Percentiles rank a stretch among this genome's conserved stretches.
Conservation (phyloP, 345 rosid genomes). For the Dipteronia sinensis region DNA sequence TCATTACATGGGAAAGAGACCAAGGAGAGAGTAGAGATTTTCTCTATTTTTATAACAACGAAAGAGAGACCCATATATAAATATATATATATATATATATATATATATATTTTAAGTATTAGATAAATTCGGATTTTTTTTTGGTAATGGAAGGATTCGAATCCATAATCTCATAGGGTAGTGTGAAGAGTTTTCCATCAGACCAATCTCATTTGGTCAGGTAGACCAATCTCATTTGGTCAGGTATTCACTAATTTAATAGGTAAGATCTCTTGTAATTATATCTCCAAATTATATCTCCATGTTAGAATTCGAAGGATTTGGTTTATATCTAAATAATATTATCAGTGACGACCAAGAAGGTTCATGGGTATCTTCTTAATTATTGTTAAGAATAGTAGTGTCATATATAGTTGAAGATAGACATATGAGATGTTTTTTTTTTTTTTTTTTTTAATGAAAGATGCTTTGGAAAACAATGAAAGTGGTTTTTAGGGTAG, state of each 20-base stretch:
- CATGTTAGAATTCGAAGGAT: not conserved
- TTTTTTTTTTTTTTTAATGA: too few species aligned
- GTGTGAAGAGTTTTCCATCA: too few species aligned
- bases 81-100: too few species aligned
- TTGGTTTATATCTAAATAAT: not conserved
- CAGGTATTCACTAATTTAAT: too few species aligned
- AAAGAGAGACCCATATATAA: too few species aligned
- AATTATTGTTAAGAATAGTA: constrained; percentile 4
- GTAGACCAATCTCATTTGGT: too few species aligned
- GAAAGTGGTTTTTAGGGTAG: constrained; percentile 22
- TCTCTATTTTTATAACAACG: not conserved
- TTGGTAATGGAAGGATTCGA: too few species aligned
- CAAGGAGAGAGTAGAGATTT: not conserved
- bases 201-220: too few species aligned
- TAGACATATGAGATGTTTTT: constrained; percentile 14
- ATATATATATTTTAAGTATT: too few species aligned
- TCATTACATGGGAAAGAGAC: constrained; percentile 33
- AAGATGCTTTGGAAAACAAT: not conserved
- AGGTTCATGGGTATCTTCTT: constrained; percentile 17
- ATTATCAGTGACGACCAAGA: not conserved
- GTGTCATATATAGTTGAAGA: constrained; percentile 23
- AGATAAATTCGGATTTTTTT: too few species aligned
- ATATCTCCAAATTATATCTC: too few species aligned
- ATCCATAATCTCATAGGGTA: too few species aligned
- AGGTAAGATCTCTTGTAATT: not conserved